Base-by-base conservation (phyloP, 179 eudicot species). In the Gypsophila paniculata region DNA sequence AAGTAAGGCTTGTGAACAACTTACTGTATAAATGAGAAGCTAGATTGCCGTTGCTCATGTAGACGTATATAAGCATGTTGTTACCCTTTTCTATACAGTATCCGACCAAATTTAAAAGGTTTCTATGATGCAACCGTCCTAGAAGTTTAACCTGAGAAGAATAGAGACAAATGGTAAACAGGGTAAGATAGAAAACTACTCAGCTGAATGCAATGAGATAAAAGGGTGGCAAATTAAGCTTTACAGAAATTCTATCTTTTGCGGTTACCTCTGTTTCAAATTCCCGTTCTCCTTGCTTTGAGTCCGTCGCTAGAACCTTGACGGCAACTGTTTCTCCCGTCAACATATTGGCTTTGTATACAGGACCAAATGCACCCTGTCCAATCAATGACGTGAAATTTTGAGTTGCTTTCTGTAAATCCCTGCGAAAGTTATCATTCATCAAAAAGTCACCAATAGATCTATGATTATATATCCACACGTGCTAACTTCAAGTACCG, bases 311-410 rank as follows among this genome's bases (percentile, higher is more conserved):
- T 32, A 94, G 88, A 81, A 88, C 91, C 81, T 94, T 94, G 61
- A 94, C 97, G 76, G 99, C 99, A 82, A 94, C 96, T 54, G 76
- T 86, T 85, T 87, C 97, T 34, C 96, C 97, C 74, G 91, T 81
- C 65, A 70, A 76, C 95, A 94, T 90, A 76, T 94, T 88, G 72
- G 97, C 97, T 84, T 77, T 94, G 72, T 94, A 91, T 65, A 94
- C 97, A 63, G 95, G 95, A 75, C 99, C 97, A 87, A 83, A 94
- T 72, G 99, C 96, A 54, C 99, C 99, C 75, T 91, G 92, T 51
- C 99, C 99, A 55, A 94, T 82, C 76, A 90, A 74, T 11, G 93
- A 78, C n/a, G 99, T 91, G 78, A 94, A 94, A 80, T 94, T 94
- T 75, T 74, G 84, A 32, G 99, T 94, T 71, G 97, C 97, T 77